These are phyloP conservation scores for Musa beccarii DNA, from an alignment of 176 grass and related monocot species.

Conservation along the genomic window DNA sequence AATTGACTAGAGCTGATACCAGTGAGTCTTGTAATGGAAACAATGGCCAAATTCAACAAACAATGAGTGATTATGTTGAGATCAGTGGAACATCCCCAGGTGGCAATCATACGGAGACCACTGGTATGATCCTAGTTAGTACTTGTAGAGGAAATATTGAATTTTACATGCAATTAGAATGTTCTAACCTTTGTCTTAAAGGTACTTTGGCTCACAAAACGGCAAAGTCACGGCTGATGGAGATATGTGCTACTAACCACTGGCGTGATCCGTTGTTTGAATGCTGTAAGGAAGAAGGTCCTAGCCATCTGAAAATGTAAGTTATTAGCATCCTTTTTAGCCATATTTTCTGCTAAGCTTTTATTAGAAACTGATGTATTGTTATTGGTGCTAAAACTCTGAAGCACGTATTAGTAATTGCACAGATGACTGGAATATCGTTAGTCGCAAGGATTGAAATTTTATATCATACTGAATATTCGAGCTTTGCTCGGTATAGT, in stretches of 20 bases:
- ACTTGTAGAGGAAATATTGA: too few species aligned
- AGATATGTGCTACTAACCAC: slow-evolving; percentile 59
- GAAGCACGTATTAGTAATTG: not conserved
- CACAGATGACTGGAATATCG: not conserved
- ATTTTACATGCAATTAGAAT: not conserved
- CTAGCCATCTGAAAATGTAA: slow-evolving; percentile 65
- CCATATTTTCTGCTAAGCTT: not conserved
- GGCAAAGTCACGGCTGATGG: slow-evolving; percentile 58
- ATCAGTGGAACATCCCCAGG: slow-evolving; percentile 10
- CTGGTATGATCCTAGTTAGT: slow-evolving; percentile 24
- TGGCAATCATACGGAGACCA: slow-evolving; percentile 26
- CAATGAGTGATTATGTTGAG: slow-evolving; percentile 18
- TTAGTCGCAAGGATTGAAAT: too few species aligned
- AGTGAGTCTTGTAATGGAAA: slow-evolving; percentile 10
- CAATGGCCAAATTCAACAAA: slow-evolving; percentile 15
- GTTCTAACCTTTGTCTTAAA: slow-evolving; percentile 18
- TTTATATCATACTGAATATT: too few species aligned
- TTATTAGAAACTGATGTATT: not conserved
- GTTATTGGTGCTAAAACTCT: not conserved
- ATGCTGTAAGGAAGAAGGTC: slow-evolving; percentile 65
- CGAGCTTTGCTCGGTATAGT: too few species aligned
- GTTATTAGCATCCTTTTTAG: slow-evolving; percentile 24
- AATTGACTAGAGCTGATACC: slow-evolving; percentile 11
- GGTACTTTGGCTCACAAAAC: slow-evolving; percentile 50
- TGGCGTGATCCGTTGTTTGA: slow-evolving; percentile 62